These are phyloP conservation scores for Ogataea angusta DNA, from an alignment of 805 yeast species.

Conservation along the genomic window DNA sequence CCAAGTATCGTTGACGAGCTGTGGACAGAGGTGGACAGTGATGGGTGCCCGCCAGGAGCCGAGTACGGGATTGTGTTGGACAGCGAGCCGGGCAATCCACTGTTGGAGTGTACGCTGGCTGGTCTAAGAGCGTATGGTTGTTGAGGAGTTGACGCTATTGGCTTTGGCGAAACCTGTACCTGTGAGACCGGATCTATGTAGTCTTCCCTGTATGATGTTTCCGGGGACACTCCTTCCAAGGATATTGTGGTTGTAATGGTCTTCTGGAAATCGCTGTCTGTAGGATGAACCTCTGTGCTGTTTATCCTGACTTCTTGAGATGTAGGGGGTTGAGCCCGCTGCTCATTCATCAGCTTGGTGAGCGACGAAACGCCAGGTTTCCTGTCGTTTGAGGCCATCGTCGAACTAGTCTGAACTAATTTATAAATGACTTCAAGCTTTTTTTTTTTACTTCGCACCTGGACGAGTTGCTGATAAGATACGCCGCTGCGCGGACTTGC, in stretches of 20 bases:
- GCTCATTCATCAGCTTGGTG: conserved; percentile 34
- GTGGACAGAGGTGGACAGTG: conserved; percentile 25
- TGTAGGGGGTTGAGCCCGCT: conserved; percentile 15
- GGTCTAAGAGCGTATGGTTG: conserved; percentile 12
- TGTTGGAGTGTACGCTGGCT: conserved; percentile 13
- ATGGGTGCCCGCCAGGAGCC: conserved; percentile 59
- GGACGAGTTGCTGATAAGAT: conserved; percentile 14
- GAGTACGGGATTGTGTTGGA: conserved; percentile 66
- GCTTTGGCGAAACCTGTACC: conserved; percentile 9
- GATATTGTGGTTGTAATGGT: conserved; percentile 35
- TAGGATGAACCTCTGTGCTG: conserved; percentile 14
- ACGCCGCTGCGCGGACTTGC: conserved; percentile 12
- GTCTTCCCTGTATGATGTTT: conserved; percentile 19
- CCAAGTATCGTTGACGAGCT: conserved; percentile 5
- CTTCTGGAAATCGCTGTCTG: conserved; percentile 22
- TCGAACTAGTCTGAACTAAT: neutral
- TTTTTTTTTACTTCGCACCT: conserved; percentile 3
- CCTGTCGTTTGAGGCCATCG: conserved; percentile 17
- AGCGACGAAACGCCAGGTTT: conserved; percentile 31
- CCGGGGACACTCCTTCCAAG: conserved; percentile 34
- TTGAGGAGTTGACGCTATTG: conserved; percentile 12
- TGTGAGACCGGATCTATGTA: conserved; percentile 1
- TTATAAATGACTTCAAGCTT: neutral
- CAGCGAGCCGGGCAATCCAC: conserved; percentile 38
- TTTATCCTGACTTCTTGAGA: conserved; percentile 20